Base-by-base conservation (phyloP, 202 grass and related monocot genomes). In the Dendrocalamus latiflorus region DNA sequence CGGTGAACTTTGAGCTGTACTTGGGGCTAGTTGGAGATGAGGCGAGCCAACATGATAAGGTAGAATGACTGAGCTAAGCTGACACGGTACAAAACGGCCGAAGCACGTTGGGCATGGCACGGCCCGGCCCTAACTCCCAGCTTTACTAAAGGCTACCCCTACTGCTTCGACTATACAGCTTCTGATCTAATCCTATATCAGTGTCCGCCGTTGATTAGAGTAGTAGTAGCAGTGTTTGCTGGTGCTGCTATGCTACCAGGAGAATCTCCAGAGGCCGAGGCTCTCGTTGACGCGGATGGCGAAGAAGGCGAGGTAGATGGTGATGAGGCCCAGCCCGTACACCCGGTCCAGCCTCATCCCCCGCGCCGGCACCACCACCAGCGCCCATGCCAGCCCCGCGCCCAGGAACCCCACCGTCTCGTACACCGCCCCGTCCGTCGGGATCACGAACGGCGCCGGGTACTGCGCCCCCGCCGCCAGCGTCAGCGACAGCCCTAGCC, bases 221-320 rank as follows among this genome's bases (percentile, higher is more conserved):
- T 14, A n/a, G n/a, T n/a, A 55, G 28, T 1, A 24, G 50, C 28
- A 17, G 8, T 20, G 36, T 20, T 25, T 47, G 39, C 56, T n/a
- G n/a, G n/a, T n/a, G 36, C 34, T 17, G 51, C 1, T 17, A 26
- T n/a, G 18, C 44, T 75, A 49, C 53, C 9, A 43, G 5, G 53
- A 84, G 53, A 26, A 72, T 18, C 13, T 37, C 85, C 65, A 78
- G 45, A 85, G 48, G 4, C 91, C 78, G 30, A 91, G 47, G 42
- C 86, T 86, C 53, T 94, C 79, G 80, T 15, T 51, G 39, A 85
- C 65, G 75, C 95, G 88, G 9, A 89, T 25, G 73, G 72, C 68
- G 38, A 98, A 84, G 85, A 94, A 98, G 62, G 82, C 28, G 78
- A 95, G 28, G 79, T 98, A 98, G 86, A 98, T 95, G 14, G 8